Evolutionary conservation across 1,139 yeast species (phyloP).

Genomic region (Nakaseomyces sp.): DNA sequence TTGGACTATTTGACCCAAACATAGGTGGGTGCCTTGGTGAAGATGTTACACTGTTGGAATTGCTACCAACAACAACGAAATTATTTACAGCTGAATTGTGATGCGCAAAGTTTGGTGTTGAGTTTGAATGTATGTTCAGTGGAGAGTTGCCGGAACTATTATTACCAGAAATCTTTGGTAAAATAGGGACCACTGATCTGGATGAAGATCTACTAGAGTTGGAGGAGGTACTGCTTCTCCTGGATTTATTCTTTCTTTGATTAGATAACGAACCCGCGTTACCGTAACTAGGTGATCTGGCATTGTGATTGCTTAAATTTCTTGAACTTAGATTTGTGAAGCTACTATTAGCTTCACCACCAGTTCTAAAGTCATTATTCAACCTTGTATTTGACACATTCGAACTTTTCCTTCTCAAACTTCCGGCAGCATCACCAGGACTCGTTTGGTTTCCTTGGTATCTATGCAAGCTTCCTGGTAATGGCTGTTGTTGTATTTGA

Average conservation of each 20-base stretch:
- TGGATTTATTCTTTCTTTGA: constrained; percentile 13
- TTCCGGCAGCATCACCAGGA: constrained; percentile 4
- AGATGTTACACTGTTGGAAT: constrained; percentile 24
- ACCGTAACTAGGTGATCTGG: constrained; percentile 4
- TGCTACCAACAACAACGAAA: constrained; percentile 3
- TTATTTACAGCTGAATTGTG: background rate
- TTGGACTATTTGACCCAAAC: constrained; percentile 17
- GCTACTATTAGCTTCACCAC: background rate
- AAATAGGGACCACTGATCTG: constrained; percentile 29
- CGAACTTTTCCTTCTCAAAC: background rate
- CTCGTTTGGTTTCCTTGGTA: constrained; percentile 7
- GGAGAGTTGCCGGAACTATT: constrained; percentile 6
- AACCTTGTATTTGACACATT: background rate
- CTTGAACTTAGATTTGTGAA: constrained; percentile 9
- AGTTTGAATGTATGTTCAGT: constrained; percentile 4
- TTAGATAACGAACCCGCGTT: constrained; percentile 2
- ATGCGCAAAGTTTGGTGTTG: constrained; percentile 1
- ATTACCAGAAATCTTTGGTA: constrained; percentile 28
- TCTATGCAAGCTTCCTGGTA: constrained; percentile 2
- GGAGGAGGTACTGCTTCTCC: constrained; percentile 27
- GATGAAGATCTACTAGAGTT: constrained; percentile 28
- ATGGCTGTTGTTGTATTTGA: constrained; percentile 3
- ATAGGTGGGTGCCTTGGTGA: constrained; percentile 22
- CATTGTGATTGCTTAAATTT: constrained; percentile 17
- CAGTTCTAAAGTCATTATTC: background rate